Conservation (phyloP, 2,329 filamentous ascomycete species). For the Fusarium sp. region DNA sequence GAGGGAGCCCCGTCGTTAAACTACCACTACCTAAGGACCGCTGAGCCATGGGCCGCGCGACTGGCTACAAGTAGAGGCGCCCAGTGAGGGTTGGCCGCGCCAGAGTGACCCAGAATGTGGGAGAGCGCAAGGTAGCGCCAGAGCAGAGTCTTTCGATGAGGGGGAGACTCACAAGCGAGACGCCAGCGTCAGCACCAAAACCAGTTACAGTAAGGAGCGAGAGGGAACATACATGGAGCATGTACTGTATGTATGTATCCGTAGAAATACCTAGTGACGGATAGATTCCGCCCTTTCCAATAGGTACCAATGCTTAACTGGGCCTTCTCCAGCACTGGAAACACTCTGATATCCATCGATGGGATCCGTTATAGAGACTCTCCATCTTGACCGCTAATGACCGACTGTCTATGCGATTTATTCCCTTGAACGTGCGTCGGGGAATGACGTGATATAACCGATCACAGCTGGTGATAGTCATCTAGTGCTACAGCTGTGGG, state of each 20-base stretch:
- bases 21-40: slow-evolving; percentile 6
- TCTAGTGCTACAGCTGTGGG: not conserved
- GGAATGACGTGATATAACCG: slow-evolving; percentile 30
- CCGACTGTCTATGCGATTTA: not conserved
- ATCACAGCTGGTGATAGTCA: slow-evolving; percentile 9
- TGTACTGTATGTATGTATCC: not conserved
- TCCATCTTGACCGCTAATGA: slow-evolving; percentile 10
- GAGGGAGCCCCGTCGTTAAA: slow-evolving; percentile 30
- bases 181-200: slow-evolving; percentile 18
- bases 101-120: slow-evolving; percentile 29
- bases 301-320: not conserved
- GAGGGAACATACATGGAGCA: slow-evolving; percentile 2
- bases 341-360: slow-evolving; percentile 9
- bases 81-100: slow-evolving; percentile 30
- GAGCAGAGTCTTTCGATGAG: not conserved
- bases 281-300: slow-evolving; percentile 22
- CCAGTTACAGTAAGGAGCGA: slow-evolving; percentile 8
- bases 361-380: slow-evolving; percentile 1
- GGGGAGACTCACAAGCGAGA: slow-evolving; percentile 11
- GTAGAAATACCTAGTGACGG: slow-evolving; percentile 9
- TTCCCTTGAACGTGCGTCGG: slow-evolving; percentile 1
- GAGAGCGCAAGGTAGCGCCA: slow-evolving; percentile 5
- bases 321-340: slow-evolving; percentile 22
- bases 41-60: slow-evolving; percentile 31
- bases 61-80: slow-evolving; percentile 28